Conservation (phyloP, 495 filamentous ascomycete species). For the Lindgomyces ingoldianus region DNA sequence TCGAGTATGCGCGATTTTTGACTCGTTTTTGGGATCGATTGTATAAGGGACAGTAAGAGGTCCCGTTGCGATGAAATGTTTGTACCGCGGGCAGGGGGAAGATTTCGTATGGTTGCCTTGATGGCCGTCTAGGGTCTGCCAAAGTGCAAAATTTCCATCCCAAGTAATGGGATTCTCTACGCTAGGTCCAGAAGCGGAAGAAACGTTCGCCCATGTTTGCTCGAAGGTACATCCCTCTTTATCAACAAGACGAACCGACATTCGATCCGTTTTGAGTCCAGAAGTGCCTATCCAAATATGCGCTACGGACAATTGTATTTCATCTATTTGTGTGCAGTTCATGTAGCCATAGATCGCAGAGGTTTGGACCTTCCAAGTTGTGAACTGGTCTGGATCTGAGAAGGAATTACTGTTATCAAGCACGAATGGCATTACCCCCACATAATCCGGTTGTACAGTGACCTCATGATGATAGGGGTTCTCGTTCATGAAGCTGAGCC, state of each 20-base stretch:
- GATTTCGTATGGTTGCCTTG: not conserved
- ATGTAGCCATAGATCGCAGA: not conserved
- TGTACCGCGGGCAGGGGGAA: not conserved
- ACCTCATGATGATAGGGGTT: not conserved
- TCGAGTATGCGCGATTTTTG: not conserved
- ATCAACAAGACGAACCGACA: not conserved
- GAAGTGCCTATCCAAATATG: not conserved
- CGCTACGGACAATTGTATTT: not conserved
- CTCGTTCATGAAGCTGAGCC: not conserved
- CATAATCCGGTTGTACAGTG: not conserved
- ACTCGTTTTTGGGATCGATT: not conserved
- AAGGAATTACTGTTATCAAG: not conserved
- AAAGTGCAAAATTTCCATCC: slow-evolving; percentile 1
- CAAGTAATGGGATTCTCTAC: not conserved
- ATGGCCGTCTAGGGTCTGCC: not conserved
- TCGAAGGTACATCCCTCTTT: not conserved
- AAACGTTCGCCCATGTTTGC: not conserved
- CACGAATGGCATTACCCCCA: not conserved
- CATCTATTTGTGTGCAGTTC: not conserved
- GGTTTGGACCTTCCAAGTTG: not conserved
- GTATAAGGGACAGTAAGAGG: not conserved
- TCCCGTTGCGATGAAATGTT: not conserved
- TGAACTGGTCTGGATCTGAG: not conserved
- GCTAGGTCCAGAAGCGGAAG: not conserved
- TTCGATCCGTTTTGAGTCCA: not conserved